Base-by-base conservation (phyloP, 2,329 filamentous ascomycete genomes). In the Claviceps monticola region DNA sequence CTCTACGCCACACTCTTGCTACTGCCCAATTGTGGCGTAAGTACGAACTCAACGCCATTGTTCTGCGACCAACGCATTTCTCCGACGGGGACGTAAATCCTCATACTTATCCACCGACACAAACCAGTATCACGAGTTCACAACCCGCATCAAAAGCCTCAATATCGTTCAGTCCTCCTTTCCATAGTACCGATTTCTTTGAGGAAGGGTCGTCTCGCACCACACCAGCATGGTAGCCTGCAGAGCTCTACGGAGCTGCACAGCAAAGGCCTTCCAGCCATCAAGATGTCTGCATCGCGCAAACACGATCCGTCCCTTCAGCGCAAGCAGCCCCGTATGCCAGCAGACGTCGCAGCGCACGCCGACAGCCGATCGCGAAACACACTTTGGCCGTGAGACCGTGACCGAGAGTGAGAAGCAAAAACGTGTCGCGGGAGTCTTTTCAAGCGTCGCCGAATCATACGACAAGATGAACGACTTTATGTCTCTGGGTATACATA, bases 381-480 rank as follows among this genome's bases (percentile, higher is more conserved):
- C 90, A 48, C 89, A 95, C 71, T 96, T 96, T 67, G 90, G 90
- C 49, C 96, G 88, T 66, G 79, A 90, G 70, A 91, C 87, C 43
- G 77, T 96, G 42, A 80, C 85, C 16, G 87, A 94, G 65, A 74
- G 80, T 9, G 75, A 93, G 66, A 96, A 96, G 70, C 72, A 71
- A 45, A 62, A 74, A 58, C 67, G 72, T 75, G 90, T 96, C 42
- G 86, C 86, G 54, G 82, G 80, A 43, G 93, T 98, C 53, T 98
- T 98, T 73, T 91, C 88, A 68, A 96, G 86, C 58, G 93, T 98
- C 42, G 93, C 93, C 59, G 83, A 87, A 56, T 88, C 86, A 17
- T 98, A 98, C 71, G 93, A 98, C 69, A 85, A 84, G 56, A 98
- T 98, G 93, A 98, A 98, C 72, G 93, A 98, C 68, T 78, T 97